phyloP scores from a whole-genome alignment of 108 stramenopile species.

The Skeletonema costatum region DNA sequence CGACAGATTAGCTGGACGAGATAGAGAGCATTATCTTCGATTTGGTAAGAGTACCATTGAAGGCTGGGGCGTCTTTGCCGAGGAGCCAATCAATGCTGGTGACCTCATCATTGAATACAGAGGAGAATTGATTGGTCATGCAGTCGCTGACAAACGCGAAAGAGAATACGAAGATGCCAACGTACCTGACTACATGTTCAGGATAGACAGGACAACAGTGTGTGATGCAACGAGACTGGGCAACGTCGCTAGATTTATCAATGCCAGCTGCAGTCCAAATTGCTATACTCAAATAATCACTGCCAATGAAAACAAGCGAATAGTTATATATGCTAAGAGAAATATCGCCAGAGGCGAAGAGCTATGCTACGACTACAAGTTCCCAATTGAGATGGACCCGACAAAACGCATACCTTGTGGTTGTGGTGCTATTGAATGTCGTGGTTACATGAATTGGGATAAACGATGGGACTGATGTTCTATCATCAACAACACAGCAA shows the following conservation, averaged over 20 bases:
- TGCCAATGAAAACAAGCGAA: conserved; percentile 69
- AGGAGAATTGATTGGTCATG: conserved; percentile 90
- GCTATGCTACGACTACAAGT: conserved; percentile 98
- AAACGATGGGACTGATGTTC: conserved; percentile 21
- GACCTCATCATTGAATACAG: conserved; percentile 94
- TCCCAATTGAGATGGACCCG: conserved; percentile 74
- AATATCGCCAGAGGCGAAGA: conserved; percentile 91
- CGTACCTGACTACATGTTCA: conserved; percentile 95
- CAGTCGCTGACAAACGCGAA: conserved; percentile 90
- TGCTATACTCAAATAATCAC: conserved; percentile 90
- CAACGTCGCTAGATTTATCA: conserved; percentile 95
- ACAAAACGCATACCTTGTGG: conserved; percentile 71
- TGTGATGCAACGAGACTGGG: conserved; percentile 89
- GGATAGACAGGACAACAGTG: conserved; percentile 80
- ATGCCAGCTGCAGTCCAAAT: conserved; percentile 93
- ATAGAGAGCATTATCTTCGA: conserved; percentile 61
- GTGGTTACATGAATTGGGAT: conserved; percentile 87
- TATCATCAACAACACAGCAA: neutral
- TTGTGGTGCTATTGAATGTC: conserved; percentile 73
- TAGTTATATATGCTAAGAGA: conserved; percentile 93
- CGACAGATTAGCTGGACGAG: conserved; percentile 66
- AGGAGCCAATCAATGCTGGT: conserved; percentile 60
- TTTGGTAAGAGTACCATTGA: conserved; percentile 79
- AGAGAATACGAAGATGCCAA: conserved; percentile 85
- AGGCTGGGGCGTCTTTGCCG: conserved; percentile 86